These are phyloP conservation scores for Cladosporium sphaerospermum DNA, from an alignment of 2,329 filamentous ascomycete genomes.

Conservation along the genomic window DNA sequence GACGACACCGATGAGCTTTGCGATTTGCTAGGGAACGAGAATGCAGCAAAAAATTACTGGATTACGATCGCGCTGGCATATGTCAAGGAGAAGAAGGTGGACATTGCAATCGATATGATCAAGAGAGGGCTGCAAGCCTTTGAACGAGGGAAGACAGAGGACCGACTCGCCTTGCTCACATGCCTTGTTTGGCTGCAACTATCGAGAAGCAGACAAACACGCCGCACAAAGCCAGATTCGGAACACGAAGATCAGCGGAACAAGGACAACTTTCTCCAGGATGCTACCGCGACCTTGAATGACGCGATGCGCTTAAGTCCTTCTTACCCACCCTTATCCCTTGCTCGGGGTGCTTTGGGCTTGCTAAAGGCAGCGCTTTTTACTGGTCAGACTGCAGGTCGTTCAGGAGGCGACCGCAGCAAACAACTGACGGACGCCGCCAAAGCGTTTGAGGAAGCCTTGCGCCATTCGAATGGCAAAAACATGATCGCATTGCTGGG, in stretches of 20 bases:
- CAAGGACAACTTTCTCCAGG: constrained; percentile 87
- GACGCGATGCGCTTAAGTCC: constrained; percentile 94
- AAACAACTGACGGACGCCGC: constrained; percentile 50
- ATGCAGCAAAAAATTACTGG: constrained; percentile 87
- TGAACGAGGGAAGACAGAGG: constrained; percentile 58
- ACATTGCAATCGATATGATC: constrained; percentile 68
- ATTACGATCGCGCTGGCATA: constrained; percentile 97
- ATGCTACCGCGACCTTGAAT: constrained; percentile 86
- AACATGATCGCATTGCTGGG: constrained; percentile 93
- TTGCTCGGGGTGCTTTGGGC: constrained; percentile 83
- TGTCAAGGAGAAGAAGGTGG: constrained; percentile 89
- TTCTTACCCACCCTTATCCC: constrained; percentile 80
- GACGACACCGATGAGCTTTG: constrained; percentile 92
- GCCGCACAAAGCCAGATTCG: constrained; percentile 55
- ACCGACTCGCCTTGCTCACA: constrained; percentile 77
- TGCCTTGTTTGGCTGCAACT: constrained; percentile 88
- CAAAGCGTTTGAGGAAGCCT: constrained; percentile 92
- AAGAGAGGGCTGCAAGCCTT: constrained; percentile 69
- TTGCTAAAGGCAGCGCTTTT: constrained; percentile 75
- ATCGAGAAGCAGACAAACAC: constrained; percentile 79
- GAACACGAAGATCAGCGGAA: constrained; percentile 68
- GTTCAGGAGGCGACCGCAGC: constrained; percentile 1
- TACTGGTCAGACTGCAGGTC: constrained; percentile 8
- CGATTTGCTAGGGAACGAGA: constrained; percentile 89
- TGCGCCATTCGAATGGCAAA: constrained; percentile 72